A percentile compares a stretch with the other conserved stretches of the same genome.
These are phyloP conservation scores for Trametes punicea DNA, from an alignment of 768 basidiomycete genomes.

Conservation along the genomic window DNA sequence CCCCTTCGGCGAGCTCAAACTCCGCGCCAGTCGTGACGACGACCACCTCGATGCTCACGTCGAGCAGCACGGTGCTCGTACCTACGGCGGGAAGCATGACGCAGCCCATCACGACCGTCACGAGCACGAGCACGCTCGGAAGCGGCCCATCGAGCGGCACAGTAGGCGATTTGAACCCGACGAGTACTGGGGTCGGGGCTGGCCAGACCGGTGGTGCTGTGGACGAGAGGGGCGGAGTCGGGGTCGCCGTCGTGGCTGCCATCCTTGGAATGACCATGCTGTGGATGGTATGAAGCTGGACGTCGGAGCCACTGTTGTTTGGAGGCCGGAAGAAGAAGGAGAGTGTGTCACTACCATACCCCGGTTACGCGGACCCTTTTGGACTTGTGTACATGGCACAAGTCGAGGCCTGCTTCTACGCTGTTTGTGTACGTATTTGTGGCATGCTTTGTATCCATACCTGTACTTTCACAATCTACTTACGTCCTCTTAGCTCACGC, in stretches of 20 bases:
- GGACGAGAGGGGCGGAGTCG: neutral
- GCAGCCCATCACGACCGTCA: neutral
- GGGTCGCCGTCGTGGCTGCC: neutral
- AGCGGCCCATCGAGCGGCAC: neutral
- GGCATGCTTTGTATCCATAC: no score
- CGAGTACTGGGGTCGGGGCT: neutral
- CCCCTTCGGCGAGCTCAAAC: neutral
- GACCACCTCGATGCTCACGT: conserved; percentile 1
- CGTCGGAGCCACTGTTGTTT: no score
- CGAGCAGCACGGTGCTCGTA: conserved; percentile 2
- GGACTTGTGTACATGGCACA: no score
- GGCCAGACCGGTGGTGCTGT: neutral
- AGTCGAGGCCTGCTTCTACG: no score
- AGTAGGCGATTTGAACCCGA: neutral
- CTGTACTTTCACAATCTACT: no score
- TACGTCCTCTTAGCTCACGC: no score
- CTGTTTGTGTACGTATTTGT: no score
- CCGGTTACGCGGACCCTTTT: no score
- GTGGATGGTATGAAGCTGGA: neutral
- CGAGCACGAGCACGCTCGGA: conserved; percentile 10
- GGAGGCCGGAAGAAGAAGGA: neutral
- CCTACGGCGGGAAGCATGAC: conserved; percentile 1
- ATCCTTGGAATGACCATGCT: neutral
- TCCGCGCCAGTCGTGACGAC: conserved; percentile 9
- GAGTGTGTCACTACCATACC: neutral